Conservation (phyloP, 306 rosid species). For the Medicago truncatula region DNA sequence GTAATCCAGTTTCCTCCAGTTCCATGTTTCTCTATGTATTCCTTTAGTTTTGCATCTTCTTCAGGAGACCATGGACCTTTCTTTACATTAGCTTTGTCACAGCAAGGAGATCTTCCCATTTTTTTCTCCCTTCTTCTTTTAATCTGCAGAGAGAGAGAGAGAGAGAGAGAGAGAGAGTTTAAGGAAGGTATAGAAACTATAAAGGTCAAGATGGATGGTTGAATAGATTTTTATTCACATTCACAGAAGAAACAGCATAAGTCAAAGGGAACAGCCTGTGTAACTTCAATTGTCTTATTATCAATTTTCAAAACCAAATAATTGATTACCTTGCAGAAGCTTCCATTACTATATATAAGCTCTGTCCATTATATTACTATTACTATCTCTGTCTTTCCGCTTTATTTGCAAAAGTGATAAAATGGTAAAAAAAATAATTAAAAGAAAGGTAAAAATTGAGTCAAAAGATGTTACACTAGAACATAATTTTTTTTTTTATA, state of each 20-base stretch:
- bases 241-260: conserved; percentile 53
- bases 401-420: too few species aligned
- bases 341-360: conserved; percentile 43
- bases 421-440: too few species aligned
- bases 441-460: too few species aligned
- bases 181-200: conserved; percentile 4
- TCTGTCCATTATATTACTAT: not conserved
- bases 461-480: too few species aligned
- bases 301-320: conserved; percentile 34
- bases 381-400: too few species aligned
- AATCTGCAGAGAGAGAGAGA: not conserved
- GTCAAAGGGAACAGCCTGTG: conserved; percentile 65
- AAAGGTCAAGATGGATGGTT: conserved; percentile 32
- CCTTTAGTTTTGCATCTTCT: conserved; percentile 83
- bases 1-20: conserved; percentile 97
- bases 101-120: conserved; percentile 98
- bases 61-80: conserved; percentile 98
- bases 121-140: conserved; percentile 3
- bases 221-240: conserved; percentile 35
- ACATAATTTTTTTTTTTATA: too few species aligned
- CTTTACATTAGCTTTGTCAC: conserved; percentile 93
- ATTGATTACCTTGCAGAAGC: conserved; percentile 48
- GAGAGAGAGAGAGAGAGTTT: not conserved
- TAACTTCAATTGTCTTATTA: conserved; percentile 50
- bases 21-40: conserved; percentile 72